Evolutionary conservation across 805 yeast species (phyloP).

Genomic region (Dipodascopsis uninucleata): DNA sequence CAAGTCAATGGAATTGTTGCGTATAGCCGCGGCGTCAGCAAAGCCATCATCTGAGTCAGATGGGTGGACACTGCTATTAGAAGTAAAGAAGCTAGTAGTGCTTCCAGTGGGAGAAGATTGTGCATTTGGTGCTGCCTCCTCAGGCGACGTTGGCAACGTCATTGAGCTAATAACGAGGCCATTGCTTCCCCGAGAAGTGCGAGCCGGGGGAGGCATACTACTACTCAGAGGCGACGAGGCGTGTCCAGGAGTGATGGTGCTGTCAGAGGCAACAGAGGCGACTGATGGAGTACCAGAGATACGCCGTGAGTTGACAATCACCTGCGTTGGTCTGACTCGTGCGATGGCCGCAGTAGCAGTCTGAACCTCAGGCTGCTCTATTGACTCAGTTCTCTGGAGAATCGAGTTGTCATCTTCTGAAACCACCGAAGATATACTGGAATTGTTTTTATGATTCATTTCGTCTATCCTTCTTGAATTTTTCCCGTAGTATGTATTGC

Average conservation of each 20-base stretch:
- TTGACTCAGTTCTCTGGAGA: conserved; percentile 10
- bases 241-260: conserved; percentile 8
- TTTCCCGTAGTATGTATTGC: too few species aligned
- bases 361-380: conserved; percentile 11
- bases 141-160: background rate
- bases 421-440: too few species aligned
- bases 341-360: conserved; percentile 19
- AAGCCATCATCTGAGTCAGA: conserved; percentile 3
- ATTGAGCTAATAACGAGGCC: conserved; percentile 1
- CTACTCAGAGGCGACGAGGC: background rate
- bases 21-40: too few species aligned
- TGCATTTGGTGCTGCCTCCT: background rate
- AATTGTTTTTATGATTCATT: too few species aligned
- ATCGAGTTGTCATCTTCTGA: conserved; percentile 9
- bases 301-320: conserved; percentile 21
- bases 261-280: conserved; percentile 5
- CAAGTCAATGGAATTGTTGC: too few species aligned
- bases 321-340: conserved; percentile 16
- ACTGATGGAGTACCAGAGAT: conserved; percentile 20
- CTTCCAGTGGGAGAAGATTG: conserved; percentile 24
- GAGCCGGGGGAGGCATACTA: conserved; percentile 14
- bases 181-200: background rate
- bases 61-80: conserved; percentile 3
- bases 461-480: too few species aligned
- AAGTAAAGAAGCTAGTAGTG: conserved; percentile 19